Evolutionary conservation across 768 basidiomycete genomes (phyloP), one percentile per base, ranked within the genome.

Genomic region (Serendipita sp.): DNA sequence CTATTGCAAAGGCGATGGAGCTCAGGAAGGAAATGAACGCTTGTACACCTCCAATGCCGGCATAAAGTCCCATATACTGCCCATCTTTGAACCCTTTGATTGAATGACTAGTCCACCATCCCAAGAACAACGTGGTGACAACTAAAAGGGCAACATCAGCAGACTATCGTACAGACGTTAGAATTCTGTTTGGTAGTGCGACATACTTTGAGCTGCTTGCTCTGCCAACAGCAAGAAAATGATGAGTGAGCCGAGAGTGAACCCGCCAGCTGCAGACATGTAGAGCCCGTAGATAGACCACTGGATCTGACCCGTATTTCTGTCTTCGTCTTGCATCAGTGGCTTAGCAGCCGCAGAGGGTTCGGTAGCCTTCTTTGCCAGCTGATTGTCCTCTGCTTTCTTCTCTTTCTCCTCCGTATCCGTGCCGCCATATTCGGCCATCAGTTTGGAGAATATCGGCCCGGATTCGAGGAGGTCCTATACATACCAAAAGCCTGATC

Each of bases 41-140:
- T 65, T 78, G 75, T 0, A 76, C 78, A 24, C 74, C 73, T 61
- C 82, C 81, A 70, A 64, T 72, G 26, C 72, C 73, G 13, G 75
- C 76, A 67, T 79, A 79, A 1, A 77, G 67, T 0, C 69, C 85
- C 80, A 90, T 89, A 70, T 90, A 90, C 34, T 82, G 74, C 0
- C 78, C 80, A 69, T 85, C 79, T 2, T 42, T 69, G 68, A 87
- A 84, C 1, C 80, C 78, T 3, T 66, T 64, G 17, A 88, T 78
- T n/a, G 73, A 78, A 17, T 74, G 63, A 0, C 76, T 75, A 0
- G 83, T 82, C 87, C 87, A 90, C 66, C 83, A 87, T 0, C 86
- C 86, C 20, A 90, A 76, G 74, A 85, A 82, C 3, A 90, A 70
- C 33, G 79, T 83, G 65, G 80, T 83, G 0, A 77, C 81, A 33